Conservation (phyloP, 2,329 filamentous ascomycete species). For the Orbilia quercus region DNA sequence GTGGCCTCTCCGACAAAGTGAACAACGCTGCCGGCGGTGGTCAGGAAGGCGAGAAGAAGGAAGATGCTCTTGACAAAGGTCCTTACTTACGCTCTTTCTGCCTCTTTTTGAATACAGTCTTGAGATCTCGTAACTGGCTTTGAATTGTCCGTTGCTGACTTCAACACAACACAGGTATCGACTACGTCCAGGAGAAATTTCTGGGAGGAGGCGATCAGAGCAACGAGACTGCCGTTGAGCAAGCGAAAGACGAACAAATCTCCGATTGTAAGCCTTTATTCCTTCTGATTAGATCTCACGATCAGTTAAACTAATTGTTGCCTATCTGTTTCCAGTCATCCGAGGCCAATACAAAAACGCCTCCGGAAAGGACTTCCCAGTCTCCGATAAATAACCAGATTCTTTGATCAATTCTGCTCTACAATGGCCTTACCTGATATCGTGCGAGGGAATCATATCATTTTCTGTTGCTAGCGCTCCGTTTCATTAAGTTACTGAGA, state of each 20-base stretch:
- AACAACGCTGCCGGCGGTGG: constrained; percentile 79
- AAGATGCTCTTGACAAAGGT: constrained; percentile 87
- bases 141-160: constrained; percentile 5
- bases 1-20: constrained; percentile 63
- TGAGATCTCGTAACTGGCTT: no score
- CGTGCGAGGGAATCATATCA: neutral
- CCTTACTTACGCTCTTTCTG: constrained; percentile 28
- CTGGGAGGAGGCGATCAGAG: constrained; percentile 76
- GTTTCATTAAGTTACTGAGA: constrained; percentile 1
- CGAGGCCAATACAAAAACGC: constrained; percentile 75
- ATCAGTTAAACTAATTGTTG: neutral
- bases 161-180: constrained; percentile 70
- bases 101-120: no score
- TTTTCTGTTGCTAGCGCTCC: neutral
- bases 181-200: constrained; percentile 80
- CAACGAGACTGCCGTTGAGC: constrained; percentile 79
- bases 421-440: neutral
- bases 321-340: constrained; percentile 65
- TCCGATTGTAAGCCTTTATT: constrained; percentile 68
- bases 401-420: neutral
- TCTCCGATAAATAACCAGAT: constrained; percentile 70
- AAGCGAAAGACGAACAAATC: constrained; percentile 84
- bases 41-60: constrained; percentile 79
- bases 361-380: constrained; percentile 76
- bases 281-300: neutral